A percentile compares a stretch with the other conserved stretches of the same genome.
These are phyloP conservation scores for Candida chauliodis DNA, from an alignment of 805 yeast species.

Conservation along the genomic window DNA sequence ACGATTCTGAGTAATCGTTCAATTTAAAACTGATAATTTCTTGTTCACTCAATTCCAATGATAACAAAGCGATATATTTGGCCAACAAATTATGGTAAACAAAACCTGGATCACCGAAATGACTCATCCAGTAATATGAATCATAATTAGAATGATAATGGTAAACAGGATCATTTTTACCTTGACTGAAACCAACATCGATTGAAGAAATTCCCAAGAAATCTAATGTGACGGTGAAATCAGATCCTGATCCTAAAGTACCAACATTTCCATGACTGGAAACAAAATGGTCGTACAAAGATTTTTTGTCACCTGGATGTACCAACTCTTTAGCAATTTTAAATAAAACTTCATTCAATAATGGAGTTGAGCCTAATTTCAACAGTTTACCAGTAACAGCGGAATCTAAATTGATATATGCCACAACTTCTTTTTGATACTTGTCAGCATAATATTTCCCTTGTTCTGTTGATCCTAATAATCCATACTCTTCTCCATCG, in stretches of 20 bases:
- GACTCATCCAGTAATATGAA: slow-evolving; percentile 52
- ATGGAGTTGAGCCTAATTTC: slow-evolving; percentile 51
- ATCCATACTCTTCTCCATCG: slow-evolving; percentile 49
- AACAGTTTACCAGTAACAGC: slow-evolving; percentile 53
- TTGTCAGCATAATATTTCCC: slow-evolving; percentile 46
- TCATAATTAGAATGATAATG: slow-evolving; percentile 61
- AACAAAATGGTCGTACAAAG: slow-evolving; percentile 49
- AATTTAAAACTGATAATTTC: slow-evolving; percentile 53
- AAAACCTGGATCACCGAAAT: slow-evolving; percentile 50
- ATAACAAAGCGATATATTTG: slow-evolving; percentile 54
- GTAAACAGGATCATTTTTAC: slow-evolving; percentile 46
- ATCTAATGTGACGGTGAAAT: slow-evolving; percentile 58
- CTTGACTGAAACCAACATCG: slow-evolving; percentile 38
- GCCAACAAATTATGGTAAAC: slow-evolving; percentile 54
- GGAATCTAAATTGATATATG: slow-evolving; percentile 49
- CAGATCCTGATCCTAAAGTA: slow-evolving; percentile 49
- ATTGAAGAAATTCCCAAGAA: slow-evolving; percentile 66
- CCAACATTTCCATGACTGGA: slow-evolving; percentile 31
- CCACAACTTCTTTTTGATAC: slow-evolving; percentile 42
- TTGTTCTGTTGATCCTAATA: slow-evolving; percentile 53
- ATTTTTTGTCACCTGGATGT: slow-evolving; percentile 35
- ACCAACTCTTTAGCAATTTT: slow-evolving; percentile 47
- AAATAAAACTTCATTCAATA: slow-evolving; percentile 43
- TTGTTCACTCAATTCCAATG: slow-evolving; percentile 51
- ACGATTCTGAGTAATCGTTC: slow-evolving; percentile 43